Evolutionary conservation across 306 rosid species (phyloP).

Genomic region (Rosa chinensis): DNA sequence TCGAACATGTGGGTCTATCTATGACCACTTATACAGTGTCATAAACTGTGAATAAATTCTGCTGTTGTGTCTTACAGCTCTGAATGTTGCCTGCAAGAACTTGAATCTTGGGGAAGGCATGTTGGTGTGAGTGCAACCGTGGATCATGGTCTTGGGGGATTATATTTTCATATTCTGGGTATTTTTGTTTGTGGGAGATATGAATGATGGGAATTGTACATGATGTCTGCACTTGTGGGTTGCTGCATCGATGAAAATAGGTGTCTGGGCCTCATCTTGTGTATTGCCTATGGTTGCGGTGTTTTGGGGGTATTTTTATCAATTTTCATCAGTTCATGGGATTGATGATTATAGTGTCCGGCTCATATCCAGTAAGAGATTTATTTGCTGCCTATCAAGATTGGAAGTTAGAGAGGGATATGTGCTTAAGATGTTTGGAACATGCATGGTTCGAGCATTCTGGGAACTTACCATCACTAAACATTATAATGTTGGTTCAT

Average conservation of each 20-base stretch:
- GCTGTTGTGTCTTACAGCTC: conserved; percentile 95
- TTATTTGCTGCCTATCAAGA: conserved; percentile 13
- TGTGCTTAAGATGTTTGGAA: conserved; percentile 14
- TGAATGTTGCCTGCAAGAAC: conserved; percentile 62
- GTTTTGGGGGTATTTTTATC: conserved; percentile 25
- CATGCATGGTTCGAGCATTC: conserved; percentile 18
- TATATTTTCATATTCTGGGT: conserved; percentile 43
- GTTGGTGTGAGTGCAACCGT: conserved; percentile 67
- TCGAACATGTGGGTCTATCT: conserved; percentile 55
- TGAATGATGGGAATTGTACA: conserved; percentile 39
- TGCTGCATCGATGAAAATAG: conserved; percentile 39
- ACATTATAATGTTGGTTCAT: conserved; percentile 13
- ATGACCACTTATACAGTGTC: conserved; percentile 50
- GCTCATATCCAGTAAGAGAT: conserved; percentile 27
- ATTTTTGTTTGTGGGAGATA: conserved; percentile 39
- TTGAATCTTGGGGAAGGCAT: conserved; percentile 81
- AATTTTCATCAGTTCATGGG: conserved; percentile 28
- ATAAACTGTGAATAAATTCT: conserved; percentile 64
- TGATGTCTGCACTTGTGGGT: conserved; percentile 45
- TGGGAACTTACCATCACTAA: background rate
- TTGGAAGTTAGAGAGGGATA: conserved; percentile 13
- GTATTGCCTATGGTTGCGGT: conserved; percentile 36
- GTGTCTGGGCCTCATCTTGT: conserved; percentile 42
- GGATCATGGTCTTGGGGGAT: conserved; percentile 57
- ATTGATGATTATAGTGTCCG: conserved; percentile 23